Evolutionary conservation across 75 land plant species (phyloP).

Genomic region (Pinus tabuliformis): DNA sequence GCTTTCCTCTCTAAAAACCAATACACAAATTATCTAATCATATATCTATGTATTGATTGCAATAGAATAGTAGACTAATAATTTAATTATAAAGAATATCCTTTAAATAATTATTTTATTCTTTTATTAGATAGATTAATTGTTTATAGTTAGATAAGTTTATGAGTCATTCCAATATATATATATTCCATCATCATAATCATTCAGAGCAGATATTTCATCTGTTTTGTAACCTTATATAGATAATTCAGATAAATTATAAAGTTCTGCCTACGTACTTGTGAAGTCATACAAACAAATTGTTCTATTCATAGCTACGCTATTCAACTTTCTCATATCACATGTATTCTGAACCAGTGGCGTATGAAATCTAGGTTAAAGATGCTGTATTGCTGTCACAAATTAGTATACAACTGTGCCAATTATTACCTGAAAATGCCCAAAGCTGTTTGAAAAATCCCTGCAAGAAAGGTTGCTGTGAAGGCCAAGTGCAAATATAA

Average conservation of each 20-base stretch:
- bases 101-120: too few relatives aligned
- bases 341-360: neutral
- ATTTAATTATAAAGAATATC: too few relatives aligned
- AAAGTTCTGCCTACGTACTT: too few relatives aligned
- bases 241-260: too few relatives aligned
- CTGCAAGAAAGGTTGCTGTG: conserved; percentile 84
- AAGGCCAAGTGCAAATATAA: conserved; percentile 58
- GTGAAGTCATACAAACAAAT: too few relatives aligned
- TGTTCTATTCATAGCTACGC: neutral
- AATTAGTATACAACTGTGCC: neutral
- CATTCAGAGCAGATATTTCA: neutral
- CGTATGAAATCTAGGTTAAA: neutral
- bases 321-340: neutral
- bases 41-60: neutral
- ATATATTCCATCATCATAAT: neutral
- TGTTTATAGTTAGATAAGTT: too few relatives aligned
- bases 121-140: too few relatives aligned
- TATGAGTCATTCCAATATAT: too few relatives aligned
- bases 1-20: neutral
- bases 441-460: conserved; percentile 71
- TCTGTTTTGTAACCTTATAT: too few relatives aligned
- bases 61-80: too few relatives aligned
- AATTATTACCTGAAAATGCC: conserved; percentile 69
- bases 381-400: neutral
- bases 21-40: neutral